phyloP scores from a whole-genome alignment of 2,329 filamentous ascomycete genomes.

The Chaetomiaceae sp. region DNA sequence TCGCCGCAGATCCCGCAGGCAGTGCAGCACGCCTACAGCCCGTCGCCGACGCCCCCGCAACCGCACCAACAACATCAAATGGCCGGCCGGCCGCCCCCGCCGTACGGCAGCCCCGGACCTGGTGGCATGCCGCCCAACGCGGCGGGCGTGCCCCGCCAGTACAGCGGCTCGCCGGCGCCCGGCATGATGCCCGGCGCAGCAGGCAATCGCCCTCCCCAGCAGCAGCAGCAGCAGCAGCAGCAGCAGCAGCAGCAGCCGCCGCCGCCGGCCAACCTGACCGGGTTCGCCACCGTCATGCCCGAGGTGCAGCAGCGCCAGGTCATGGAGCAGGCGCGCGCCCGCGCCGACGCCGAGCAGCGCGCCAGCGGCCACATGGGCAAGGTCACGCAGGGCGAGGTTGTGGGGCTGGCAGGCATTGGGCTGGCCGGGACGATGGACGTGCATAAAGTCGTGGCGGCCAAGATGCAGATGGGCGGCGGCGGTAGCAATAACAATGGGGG shows the following conservation, averaged over 20 bases:
- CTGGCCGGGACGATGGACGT: conserved; percentile 31
- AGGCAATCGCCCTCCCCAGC: conserved; percentile 9
- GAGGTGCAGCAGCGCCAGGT: conserved; percentile 46
- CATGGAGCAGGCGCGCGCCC: conserved; percentile 45
- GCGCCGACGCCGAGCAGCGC: conserved; percentile 32
- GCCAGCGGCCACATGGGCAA: conserved; percentile 37
- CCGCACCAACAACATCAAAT: conserved; percentile 29
- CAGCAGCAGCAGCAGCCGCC: too few species aligned
- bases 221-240: too few species aligned
- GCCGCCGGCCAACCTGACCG: conserved; percentile 33
- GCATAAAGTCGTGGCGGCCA: conserved; percentile 31
- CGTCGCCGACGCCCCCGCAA: conserved; percentile 31
- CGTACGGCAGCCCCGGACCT: conserved; percentile 25
- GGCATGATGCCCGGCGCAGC: conserved; percentile 26
- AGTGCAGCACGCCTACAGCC: conserved; percentile 33
- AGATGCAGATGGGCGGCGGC: conserved; percentile 31
- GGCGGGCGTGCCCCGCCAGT: conserved; percentile 30
- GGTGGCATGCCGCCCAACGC: conserved; percentile 25
- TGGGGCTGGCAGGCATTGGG: conserved; percentile 34
- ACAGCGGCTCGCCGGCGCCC: conserved; percentile 27
- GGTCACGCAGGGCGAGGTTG: conserved; percentile 38
- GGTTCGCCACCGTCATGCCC: conserved; percentile 45
- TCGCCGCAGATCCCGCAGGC: conserved; percentile 38
- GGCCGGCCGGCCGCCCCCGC: conserved; percentile 19
- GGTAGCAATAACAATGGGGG: not conserved